Percentiles rank a stretch among this genome's conserved stretches.
Conservation (phyloP, 441 rosid species). For the Raphanus hybrid region DNA sequence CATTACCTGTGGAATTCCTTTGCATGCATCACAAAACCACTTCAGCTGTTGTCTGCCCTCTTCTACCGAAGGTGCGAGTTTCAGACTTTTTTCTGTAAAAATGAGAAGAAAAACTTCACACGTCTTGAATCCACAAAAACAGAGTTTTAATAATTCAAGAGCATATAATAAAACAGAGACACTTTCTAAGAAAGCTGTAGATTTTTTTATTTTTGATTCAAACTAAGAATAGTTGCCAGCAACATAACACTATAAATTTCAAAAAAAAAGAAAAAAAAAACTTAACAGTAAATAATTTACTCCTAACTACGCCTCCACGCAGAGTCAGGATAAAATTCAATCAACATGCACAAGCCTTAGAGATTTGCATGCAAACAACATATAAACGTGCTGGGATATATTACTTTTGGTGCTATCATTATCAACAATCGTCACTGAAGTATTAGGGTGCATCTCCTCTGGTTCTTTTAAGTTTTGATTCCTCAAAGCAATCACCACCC, state of each 20-base stretch:
- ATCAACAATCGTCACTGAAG: constrained; percentile 74
- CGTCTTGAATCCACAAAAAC: neutral
- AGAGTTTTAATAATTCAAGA: constrained; percentile 5
- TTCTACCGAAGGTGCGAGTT: constrained; percentile 74
- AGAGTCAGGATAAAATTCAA: constrained; percentile 35
- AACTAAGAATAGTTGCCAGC: neutral
- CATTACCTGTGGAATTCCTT: constrained; percentile 85
- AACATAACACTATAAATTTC: neutral
- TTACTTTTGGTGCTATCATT: constrained; percentile 68
- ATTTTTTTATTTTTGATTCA: neutral
- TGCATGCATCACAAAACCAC: constrained; percentile 92
- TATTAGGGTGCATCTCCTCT: constrained; percentile 63
- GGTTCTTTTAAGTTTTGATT: constrained; percentile 81
- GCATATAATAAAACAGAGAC: neutral
- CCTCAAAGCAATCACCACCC: constrained; percentile 72
- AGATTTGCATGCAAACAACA: constrained; percentile 27
- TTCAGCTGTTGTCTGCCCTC: constrained; percentile 74
- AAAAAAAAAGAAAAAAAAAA: neutral
- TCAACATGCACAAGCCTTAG: constrained; percentile 42
- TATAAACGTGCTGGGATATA: constrained; percentile 27
- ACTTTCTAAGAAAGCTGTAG: neutral
- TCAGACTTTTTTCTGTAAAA: constrained; percentile 65
- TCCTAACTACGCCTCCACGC: too few species aligned
- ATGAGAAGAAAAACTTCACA: constrained; percentile 10
- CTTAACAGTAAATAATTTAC: too few species aligned